These are phyloP conservation scores for Ceratocystis colombiana DNA, from an alignment of 2,329 filamentous ascomycete genomes.

Conservation along the genomic window DNA sequence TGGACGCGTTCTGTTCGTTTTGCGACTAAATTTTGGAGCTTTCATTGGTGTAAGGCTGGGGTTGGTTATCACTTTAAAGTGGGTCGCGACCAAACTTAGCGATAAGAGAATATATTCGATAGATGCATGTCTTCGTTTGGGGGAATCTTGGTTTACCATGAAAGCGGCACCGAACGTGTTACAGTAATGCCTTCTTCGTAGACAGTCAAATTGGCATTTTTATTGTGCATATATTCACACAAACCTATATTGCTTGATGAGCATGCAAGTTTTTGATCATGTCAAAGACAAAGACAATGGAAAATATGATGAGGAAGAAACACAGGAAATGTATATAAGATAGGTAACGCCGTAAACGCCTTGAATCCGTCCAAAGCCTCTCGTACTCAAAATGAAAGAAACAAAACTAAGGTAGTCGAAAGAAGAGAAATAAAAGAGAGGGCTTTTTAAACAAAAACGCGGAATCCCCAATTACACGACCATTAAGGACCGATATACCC, in stretches of 20 bases:
- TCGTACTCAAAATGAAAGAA: conserved; percentile 12
- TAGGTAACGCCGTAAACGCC: conserved; percentile 24
- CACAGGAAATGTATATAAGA: conserved; percentile 12
- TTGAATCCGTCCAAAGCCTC: conserved; percentile 20
- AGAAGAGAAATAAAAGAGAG: conserved; percentile 15
- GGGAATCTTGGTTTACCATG: neutral
- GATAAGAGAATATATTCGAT: conserved; percentile 6
- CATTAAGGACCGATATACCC: neutral
- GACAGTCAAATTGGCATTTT: too few relatives aligned
- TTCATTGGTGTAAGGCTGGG: neutral
- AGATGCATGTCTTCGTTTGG: neutral
- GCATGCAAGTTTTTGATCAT: neutral
- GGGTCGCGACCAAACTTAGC: neutral
- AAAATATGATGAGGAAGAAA: neutral
- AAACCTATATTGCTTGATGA: neutral
- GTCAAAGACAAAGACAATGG: too few relatives aligned
- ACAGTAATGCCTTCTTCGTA: too few relatives aligned
- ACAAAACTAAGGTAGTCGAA: conserved; percentile 15
- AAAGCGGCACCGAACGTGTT: too few relatives aligned
- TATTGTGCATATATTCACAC: neutral
- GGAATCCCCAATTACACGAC: neutral
- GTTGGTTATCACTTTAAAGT: neutral
- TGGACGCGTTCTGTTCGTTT: neutral
- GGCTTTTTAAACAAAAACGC: neutral
- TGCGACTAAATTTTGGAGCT: conserved; percentile 10